phyloP scores from a whole-genome alignment of 306 rosid genomes.

The Lupinus albus region DNA sequence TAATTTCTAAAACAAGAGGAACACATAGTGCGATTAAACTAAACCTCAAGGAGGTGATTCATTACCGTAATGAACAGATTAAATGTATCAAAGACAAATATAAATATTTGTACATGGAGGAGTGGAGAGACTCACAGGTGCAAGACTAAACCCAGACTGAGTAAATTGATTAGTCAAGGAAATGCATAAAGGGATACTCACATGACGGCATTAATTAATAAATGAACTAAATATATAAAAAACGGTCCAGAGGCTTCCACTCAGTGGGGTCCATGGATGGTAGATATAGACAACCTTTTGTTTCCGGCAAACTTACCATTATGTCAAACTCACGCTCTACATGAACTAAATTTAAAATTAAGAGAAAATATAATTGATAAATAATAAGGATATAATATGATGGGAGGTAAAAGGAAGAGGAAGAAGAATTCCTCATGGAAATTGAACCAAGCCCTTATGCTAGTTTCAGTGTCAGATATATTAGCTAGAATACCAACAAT shows the following conservation, averaged over 20 bases:
- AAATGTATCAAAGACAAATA: not conserved
- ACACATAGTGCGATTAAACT: too few species aligned
- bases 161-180: conserved; percentile 72
- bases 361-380: not conserved
- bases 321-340: too few species aligned
- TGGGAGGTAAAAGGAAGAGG: conserved; percentile 92
- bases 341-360: not conserved
- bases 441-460: conserved; percentile 95
- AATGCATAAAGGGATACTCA: conserved; percentile 20
- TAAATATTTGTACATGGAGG: not conserved
- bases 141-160: conserved; percentile 97
- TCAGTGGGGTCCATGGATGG: too few species aligned
- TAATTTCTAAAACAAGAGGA: too few species aligned
- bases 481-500: conserved; percentile 93
- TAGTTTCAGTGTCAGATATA: conserved; percentile 82
- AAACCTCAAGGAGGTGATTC: too few species aligned
- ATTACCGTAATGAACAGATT: too few species aligned
- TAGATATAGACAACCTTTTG: too few species aligned
- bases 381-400: conserved; percentile 92
- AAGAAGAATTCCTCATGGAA: conserved; percentile 98
- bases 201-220: not conserved
- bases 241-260: too few species aligned
- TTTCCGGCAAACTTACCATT: too few species aligned
- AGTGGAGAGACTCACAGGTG: conserved; percentile 71
- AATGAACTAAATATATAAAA: not conserved